Percentiles rank a stretch among this genome's conserved stretches.
Conservation (phyloP, 352 stramenopile genomes). For the Pythium dissimile region DNA sequence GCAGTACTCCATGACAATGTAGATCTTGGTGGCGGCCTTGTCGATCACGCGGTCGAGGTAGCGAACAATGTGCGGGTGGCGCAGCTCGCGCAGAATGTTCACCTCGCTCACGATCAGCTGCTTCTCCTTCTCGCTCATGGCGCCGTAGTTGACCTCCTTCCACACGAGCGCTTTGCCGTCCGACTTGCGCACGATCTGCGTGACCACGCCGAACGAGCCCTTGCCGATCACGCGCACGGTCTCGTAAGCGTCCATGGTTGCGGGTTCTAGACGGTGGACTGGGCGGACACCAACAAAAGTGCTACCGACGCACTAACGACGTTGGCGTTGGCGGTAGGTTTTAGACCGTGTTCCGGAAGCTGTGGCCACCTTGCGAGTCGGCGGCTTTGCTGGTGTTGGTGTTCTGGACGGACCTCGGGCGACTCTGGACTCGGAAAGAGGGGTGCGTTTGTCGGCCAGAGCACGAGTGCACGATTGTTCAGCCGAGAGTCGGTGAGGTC, state of each 20-base stretch:
- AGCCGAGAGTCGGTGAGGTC: slow-evolving; percentile 6
- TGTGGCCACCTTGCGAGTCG: not conserved
- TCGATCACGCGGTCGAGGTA: slow-evolving; percentile 94
- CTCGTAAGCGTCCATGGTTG: slow-evolving; percentile 84
- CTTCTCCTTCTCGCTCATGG: slow-evolving; percentile 93
- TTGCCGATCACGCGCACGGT: slow-evolving; percentile 88
- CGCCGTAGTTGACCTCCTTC: slow-evolving; percentile 91
- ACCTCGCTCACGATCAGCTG: slow-evolving; percentile 93
- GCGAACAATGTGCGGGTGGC: slow-evolving; percentile 91
- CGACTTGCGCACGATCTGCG: slow-evolving; percentile 86
- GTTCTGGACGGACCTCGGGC: not conserved
- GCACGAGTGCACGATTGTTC: slow-evolving; percentile 9
- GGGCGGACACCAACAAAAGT: not conserved
- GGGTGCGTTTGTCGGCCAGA: slow-evolving; percentile 1
- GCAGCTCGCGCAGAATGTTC: slow-evolving; percentile 92
- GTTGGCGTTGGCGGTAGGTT: not conserved
- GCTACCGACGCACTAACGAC: not conserved
- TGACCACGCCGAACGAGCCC: slow-evolving; percentile 90
- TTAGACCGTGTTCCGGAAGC: not conserved
- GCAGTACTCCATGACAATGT: slow-evolving; percentile 95
- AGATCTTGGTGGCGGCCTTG: slow-evolving; percentile 90
- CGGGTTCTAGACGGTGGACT: not conserved
- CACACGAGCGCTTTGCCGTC: slow-evolving; percentile 91
- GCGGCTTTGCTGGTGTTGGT: not conserved
- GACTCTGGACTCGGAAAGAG: not conserved